Base-by-base conservation (phyloP, 768 basidiomycete species). In the Suillus subalutaceus region DNA sequence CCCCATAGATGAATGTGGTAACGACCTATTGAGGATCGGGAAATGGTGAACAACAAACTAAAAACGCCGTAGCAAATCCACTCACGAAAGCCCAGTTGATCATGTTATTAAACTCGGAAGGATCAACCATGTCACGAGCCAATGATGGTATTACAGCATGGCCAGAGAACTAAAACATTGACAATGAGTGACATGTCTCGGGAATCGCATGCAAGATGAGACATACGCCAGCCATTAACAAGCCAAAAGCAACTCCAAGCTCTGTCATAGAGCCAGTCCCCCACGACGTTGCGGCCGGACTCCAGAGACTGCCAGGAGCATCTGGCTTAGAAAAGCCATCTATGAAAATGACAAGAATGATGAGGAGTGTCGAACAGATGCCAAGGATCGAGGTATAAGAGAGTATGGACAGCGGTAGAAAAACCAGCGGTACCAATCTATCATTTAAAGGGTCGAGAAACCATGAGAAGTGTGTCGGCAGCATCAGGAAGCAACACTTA, bases 91-190 rank as follows among this genome's bases (percentile, higher is more conserved):
- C 93, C 75, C 87, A 86, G 73, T 95, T 89, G 67, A 93, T 90
- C 88, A 96, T 94, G 62, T 75, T 78, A 75, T 91, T 86, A 75
- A 96, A 98, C 68, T 89, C 83, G 35, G 83, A 81, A 8, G 96
- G 96, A 69, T 95, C 87, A 26, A 77, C 74, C 96, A 98, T 97
- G 77, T 99, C 96, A 71, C 89, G 85, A 5, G 92, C 94, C 18
- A 99, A 77, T 26, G 91, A 93, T 23, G 96, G 96, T 59, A 99
- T 91, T 37, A 96, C 91, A 16, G 94, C 90, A 74, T 99, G 97
- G 2, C 96, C 96, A 3, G 94, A 88, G 72, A 97, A 96, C 88
- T 94, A 70, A 43, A n/a, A 37, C 18, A 32, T 26, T 6, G 12
- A 35, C 32, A 53, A 55, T 23, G 41, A 57, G 32, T 40, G 60